Evolutionary conservation across 2,329 filamentous ascomycete genomes (phyloP), one percentile per base, ranked within the genome.

Genomic region (Cordyceps militaris): DNA sequence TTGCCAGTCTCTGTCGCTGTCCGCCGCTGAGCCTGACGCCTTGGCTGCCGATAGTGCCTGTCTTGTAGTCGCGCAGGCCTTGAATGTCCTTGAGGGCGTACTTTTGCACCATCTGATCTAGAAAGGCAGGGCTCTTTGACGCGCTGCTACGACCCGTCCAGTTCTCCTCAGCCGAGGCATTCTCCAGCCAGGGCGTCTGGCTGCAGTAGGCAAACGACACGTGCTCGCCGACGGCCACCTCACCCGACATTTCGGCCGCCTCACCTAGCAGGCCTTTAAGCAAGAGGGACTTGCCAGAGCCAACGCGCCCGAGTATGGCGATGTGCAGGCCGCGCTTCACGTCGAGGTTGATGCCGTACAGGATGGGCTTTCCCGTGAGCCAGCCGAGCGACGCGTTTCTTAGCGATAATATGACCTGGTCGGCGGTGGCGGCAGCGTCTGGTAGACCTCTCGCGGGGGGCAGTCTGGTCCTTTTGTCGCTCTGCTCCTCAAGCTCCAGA

Each of bases 1-100:
- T 38, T 32, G 40, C 53, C 44, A 56, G 23, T 38, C 53, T 46
- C 24, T 56, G 53, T 9, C 53, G 44, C 44, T 56, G 53, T 3
- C 53, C 53, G 11, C 53, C 53, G n/a, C 53, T 56, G 30, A 56
- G 53, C 24, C 42, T 56, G 1, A 47, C 23, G 8, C 53, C 53
- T 16, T 47, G 42, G 13, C 32, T 56, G 8, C 53, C 53, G 19
- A 56, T 48, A 4, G 50, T 43, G 7, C 50, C 50, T n/a, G 50
- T 53, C 8, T 32, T 53, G 50, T 53, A 53, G 13, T 44, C 50
- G 14, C 43, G 50, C 10, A 53, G 38, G 13, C 32, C 26, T 23
- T 43, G 50, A 3, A 53, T 43, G n/a, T 53, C 50, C 24, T 53
- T 19, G 16, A 53, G 13, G 3, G 24, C 36, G 10, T 43, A 53